Evolutionary conservation across 2,329 filamentous ascomycete genomes (phyloP), one percentile per base, ranked within the genome.

Genomic region (Arthroderma sp.): DNA sequence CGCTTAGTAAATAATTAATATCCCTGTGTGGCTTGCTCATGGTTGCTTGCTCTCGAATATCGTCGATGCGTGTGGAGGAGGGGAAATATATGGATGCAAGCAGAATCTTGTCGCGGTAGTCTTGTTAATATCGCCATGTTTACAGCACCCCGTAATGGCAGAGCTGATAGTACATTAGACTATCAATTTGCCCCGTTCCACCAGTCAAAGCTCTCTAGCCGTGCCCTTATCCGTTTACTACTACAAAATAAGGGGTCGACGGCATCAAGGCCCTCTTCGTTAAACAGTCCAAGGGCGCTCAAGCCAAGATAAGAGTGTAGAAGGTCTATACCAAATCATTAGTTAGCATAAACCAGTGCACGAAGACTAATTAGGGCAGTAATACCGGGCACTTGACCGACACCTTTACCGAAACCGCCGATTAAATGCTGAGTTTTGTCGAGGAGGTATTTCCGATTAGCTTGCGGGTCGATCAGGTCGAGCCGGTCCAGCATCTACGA

Each of bases 301-400:
- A 96, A 73, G 0, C 87, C 91, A 29, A 96, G 74, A 59, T 88
- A 95, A 0, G 83, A 84, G 60, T 98, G 91, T 53, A 94, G 85
- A 28, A 96, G 71, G 63, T 85, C 81, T 66, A 65, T 60, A 29
- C 28, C 10, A 8, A 8, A 32, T 40, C 30, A 36, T 38, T n/a
- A 22, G 15, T 29, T 38, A 22, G 28, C 22, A 6, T 70, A 63
- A 10, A 65, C 69, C 1, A 68, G 63, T 29, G 69, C 29, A 64
- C 63, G 52, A 71, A 69, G 3, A 66, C 65, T n/a, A 6, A 59
- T 22, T 7, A 22, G 39, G 29, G 8, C 37, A 44, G 40, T 41
- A 63, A 53, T 60, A 66, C 85, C 84, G 8, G 84, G 84, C 38
- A 75, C 75, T 8, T 75, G 72, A 4, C 78, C 79, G 0, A 79